A percentile compares a stretch with the other conserved stretches of the same genome.
phyloP scores from a whole-genome alignment of 2,329 filamentous ascomycete species.

The Talaromyces islandicus region DNA sequence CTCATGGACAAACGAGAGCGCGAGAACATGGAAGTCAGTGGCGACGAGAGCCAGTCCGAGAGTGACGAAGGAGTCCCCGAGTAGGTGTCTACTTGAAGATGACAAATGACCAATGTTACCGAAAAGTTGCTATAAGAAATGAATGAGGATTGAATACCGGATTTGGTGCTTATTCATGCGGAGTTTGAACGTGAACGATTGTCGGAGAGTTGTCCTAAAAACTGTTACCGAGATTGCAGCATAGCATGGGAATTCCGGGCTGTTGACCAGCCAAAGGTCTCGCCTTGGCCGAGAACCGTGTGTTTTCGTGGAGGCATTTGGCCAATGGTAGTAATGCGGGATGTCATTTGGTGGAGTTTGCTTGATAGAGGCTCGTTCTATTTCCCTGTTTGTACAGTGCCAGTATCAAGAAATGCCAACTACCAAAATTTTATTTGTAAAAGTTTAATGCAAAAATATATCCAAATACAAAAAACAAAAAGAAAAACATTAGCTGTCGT shows the following conservation, averaged over 20 bases:
- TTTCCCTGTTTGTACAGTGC: background rate
- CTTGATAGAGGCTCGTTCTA: background rate
- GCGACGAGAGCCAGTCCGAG: slow-evolving; percentile 92
- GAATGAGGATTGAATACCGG: background rate
- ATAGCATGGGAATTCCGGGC: slow-evolving; percentile 3
- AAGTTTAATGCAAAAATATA: background rate
- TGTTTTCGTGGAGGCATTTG: background rate
- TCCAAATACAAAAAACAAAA: no score
- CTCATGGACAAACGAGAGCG: slow-evolving; percentile 99
- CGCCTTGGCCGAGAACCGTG: background rate
- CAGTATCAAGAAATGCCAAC: background rate
- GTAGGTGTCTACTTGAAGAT: slow-evolving; percentile 17
- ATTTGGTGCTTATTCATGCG: background rate
- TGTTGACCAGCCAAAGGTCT: background rate
- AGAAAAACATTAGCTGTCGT: no score
- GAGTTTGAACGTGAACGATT: slow-evolving; percentile 1
- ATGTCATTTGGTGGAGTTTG: background rate
- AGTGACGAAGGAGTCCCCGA: slow-evolving; percentile 79
- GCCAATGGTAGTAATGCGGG: background rate
- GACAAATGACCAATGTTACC: background rate
- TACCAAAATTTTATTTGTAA: background rate
- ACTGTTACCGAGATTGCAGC: background rate
- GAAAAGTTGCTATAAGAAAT: background rate
- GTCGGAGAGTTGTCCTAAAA: background rate
- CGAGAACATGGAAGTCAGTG: slow-evolving; percentile 96